Evolutionary conservation across 2,329 filamentous ascomycete species (phyloP).

Genomic region (Metarhizium anisopliae): DNA sequence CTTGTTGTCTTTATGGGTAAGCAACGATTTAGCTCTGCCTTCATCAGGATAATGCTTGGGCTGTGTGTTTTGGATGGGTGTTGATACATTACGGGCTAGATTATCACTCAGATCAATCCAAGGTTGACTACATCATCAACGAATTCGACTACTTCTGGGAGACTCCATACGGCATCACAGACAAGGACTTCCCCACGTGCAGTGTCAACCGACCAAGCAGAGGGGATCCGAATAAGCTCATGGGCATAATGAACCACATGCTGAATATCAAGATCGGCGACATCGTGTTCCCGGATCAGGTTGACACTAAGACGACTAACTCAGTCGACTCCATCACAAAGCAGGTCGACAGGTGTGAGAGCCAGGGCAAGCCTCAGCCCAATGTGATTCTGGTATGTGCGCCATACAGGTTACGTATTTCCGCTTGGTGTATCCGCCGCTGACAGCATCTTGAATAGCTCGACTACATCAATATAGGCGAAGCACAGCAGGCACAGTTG

Average conservation of each 20-base stretch:
- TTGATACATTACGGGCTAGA: slow-evolving; percentile 35
- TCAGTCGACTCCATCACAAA: slow-evolving; percentile 21
- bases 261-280: slow-evolving; percentile 20
- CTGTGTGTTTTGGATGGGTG: not conserved
- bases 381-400: slow-evolving; percentile 25
- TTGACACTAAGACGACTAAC: slow-evolving; percentile 23
- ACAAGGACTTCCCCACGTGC: slow-evolving; percentile 54
- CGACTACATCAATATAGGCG: slow-evolving; percentile 32
- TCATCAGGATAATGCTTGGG: not conserved
- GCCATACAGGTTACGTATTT: not conserved
- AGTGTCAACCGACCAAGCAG: slow-evolving; percentile 50
- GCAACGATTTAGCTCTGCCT: slow-evolving; percentile 6
- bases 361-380: slow-evolving; percentile 15
- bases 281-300: slow-evolving; percentile 26
- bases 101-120: slow-evolving; percentile 39
- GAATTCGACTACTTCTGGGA: slow-evolving; percentile 64
- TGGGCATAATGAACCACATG: slow-evolving; percentile 36
- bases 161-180: slow-evolving; percentile 57
- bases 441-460: slow-evolving; percentile 21
- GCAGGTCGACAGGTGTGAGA: slow-evolving; percentile 20
- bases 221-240: slow-evolving; percentile 27
- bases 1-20: slow-evolving; percentile 63
- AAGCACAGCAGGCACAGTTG: slow-evolving; percentile 28
- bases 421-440: slow-evolving; percentile 4
- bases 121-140: slow-evolving; percentile 53